Base-by-base conservation (phyloP, 1,139 yeast species). In the Yamadazyma conglobata region DNA sequence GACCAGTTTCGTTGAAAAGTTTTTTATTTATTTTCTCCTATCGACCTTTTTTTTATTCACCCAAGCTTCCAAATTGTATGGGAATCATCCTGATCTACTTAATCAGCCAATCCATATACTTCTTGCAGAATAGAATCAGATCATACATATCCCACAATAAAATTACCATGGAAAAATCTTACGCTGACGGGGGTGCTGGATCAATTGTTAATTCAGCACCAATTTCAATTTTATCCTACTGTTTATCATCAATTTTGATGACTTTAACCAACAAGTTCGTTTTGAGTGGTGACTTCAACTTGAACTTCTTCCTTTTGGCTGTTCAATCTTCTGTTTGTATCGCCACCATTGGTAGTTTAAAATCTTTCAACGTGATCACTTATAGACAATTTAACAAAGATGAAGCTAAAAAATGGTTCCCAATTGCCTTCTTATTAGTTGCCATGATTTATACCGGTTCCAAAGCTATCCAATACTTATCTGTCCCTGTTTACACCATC, bases 181-280 rank as follows among this genome's bases (percentile, higher is more conserved):
- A 54, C 30, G 31, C 49, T n/a, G 25, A 32, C 9, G 31, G 35
- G 12, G 50, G 58, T 19, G 47, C 60, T 22, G 37, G 54, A 33
- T 59, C 69, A 33, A 49, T 81, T 31, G 82, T 78, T 48, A 87
- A 87, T 70, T 80, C 87, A 38, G 95, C 91, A 16, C 89, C 93
- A 13, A 71, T 86, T 46, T 88, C 96, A 34, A 86, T 89, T 48
- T 60, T 80, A 41, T 74, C 87, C 24, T 91, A 91, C 76, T 91
- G 97, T 70, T 72, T 75, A 37, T 84, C 97, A 17, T 91, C 97
- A 15, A 89, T 91, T 50, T 65, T 89, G 60, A 91, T 91, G 98
- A 91, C 98, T n/a, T 86, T 89, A 41, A 89, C 97, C 40, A 91
- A 91, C 73, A 91, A 91, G 65, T 88, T 79, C 56, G 97, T 91